Evolutionary conservation across 257 asterid genomes (phyloP).

Genomic region (Fraxinus pennsylvanica): DNA sequence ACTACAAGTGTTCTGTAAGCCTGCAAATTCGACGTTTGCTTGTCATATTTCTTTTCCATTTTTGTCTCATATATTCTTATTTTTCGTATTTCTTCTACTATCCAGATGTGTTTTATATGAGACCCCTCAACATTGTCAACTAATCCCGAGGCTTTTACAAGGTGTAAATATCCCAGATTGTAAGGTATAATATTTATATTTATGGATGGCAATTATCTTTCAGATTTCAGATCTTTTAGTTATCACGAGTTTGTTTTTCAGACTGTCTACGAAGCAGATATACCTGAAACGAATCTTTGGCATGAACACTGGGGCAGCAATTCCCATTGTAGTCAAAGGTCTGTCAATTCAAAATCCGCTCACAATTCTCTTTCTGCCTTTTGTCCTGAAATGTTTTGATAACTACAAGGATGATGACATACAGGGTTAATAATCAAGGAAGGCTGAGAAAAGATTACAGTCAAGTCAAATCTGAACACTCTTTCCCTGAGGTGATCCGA

Average conservation of each 20-base stretch:
- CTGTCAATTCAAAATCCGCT: neutral
- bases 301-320: slow-evolving; percentile 20
- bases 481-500: neutral
- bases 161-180: slow-evolving; percentile 30
- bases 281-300: slow-evolving; percentile 32
- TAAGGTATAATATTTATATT: slow-evolving; percentile 22
- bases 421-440: slow-evolving; percentile 21
- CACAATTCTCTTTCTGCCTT: neutral
- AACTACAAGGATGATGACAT: neutral
- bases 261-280: slow-evolving; percentile 22
- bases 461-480: neutral
- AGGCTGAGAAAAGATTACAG: neutral
- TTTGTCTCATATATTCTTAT: neutral
- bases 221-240: neutral
- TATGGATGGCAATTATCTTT: neutral
- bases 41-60: neutral
- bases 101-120: slow-evolving; percentile 38
- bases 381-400: neutral
- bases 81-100: neutral
- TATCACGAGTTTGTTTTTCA: slow-evolving; percentile 9
- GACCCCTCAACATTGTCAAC: neutral
- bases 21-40: neutral
- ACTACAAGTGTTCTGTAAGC: slow-evolving; percentile 32
- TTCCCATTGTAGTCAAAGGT: neutral
- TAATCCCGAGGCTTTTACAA: slow-evolving; percentile 34